phyloP scores from a whole-genome alignment of 768 basidiomycete genomes.

The Pleurotus sapidus region DNA sequence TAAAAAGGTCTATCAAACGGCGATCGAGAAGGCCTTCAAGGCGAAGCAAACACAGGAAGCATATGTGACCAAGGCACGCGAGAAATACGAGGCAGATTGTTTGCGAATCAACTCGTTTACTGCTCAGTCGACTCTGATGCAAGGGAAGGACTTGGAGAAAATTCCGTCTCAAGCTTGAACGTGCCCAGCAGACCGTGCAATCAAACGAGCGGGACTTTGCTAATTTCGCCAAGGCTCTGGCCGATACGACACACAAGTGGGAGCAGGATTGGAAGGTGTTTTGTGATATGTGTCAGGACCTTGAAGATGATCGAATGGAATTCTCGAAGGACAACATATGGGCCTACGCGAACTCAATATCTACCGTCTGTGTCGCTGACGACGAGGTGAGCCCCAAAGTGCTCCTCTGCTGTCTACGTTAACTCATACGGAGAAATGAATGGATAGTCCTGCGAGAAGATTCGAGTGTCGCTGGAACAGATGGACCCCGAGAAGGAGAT shows the following conservation, averaged over 20 bases:
- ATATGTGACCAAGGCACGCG: constrained; percentile 84
- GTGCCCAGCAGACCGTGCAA: constrained; percentile 88
- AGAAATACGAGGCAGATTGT: constrained; percentile 93
- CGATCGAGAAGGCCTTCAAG: constrained; percentile 90
- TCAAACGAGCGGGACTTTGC: constrained; percentile 90
- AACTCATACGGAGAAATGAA: constrained; percentile 1
- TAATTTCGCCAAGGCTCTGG: constrained; percentile 78
- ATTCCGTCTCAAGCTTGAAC: constrained; percentile 85
- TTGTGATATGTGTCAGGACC: constrained; percentile 92
- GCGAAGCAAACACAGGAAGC: constrained; percentile 83
- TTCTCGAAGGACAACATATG: constrained; percentile 95
- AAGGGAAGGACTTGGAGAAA: constrained; percentile 93
- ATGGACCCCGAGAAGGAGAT: constrained; percentile 88
- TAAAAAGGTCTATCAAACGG: constrained; percentile 68
- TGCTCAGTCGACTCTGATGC: constrained; percentile 85
- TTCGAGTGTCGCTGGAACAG: constrained; percentile 83
- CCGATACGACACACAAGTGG: constrained; percentile 83
- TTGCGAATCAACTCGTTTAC: constrained; percentile 92
- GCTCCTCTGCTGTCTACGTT: not conserved
- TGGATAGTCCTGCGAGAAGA: constrained; percentile 82
- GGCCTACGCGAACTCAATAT: constrained; percentile 95
- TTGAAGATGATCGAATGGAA: constrained; percentile 93
- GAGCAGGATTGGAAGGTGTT: constrained; percentile 92
- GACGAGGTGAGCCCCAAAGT: constrained; percentile 69
- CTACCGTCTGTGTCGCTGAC: constrained; percentile 91